These are phyloP conservation scores for Yamadazyma dushanensis DNA, from an alignment of 1,139 yeast species.

Conservation along the genomic window DNA sequence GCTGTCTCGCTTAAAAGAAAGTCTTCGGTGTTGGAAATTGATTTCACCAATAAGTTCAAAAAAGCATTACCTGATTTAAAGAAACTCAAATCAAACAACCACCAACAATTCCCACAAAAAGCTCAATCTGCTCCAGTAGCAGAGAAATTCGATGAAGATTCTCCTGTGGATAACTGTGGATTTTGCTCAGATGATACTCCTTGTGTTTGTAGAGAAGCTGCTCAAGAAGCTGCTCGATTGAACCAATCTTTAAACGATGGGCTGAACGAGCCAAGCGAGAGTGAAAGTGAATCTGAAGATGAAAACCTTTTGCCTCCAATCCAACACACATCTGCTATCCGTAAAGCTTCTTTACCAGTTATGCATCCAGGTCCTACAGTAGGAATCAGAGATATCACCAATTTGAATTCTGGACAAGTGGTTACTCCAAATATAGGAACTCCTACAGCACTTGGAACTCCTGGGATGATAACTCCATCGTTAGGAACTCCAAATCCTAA, in stretches of 20 bases:
- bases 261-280: conserved; percentile 15
- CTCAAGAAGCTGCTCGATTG: conserved; percentile 52
- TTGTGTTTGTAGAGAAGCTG: conserved; percentile 88
- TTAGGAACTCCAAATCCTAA: conserved; percentile 16
- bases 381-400: conserved; percentile 47
- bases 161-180: conserved; percentile 81
- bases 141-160: conserved; percentile 34
- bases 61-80: conserved; percentile 45
- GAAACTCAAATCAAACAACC: conserved; percentile 19
- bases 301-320: conserved; percentile 39
- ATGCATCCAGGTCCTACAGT: conserved; percentile 69
- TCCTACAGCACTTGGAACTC: conserved; percentile 13
- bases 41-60: conserved; percentile 53
- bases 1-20: conserved; percentile 57
- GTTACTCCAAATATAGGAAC: conserved; percentile 20
- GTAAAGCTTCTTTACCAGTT: conserved; percentile 51
- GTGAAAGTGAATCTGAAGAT: conserved; percentile 17
- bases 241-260: conserved; percentile 26
- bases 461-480: conserved; percentile 19
- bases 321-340: conserved; percentile 25
- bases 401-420: conserved; percentile 44
- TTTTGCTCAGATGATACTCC: conserved; percentile 92
- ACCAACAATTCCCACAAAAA: background rate
- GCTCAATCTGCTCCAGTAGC: background rate
- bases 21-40: conserved; percentile 42